Conservation (phyloP, 2,329 filamentous ascomycete species). For the Colletotrichum filicis region DNA sequence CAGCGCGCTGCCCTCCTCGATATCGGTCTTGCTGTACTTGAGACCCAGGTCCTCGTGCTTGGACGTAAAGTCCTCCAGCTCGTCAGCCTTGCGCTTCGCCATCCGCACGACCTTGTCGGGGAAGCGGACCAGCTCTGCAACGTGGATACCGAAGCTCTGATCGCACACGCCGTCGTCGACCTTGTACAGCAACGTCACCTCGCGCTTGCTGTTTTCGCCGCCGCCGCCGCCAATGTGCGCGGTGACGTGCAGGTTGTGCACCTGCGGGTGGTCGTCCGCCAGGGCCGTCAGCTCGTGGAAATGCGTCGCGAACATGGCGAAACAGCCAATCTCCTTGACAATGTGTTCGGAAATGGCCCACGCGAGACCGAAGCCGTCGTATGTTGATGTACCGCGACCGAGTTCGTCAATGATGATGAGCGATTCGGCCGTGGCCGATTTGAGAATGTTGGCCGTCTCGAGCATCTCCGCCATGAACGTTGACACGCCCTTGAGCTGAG, state of each 20-base stretch:
- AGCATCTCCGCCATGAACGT: conserved; percentile 99
- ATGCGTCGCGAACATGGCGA: conserved; percentile 95
- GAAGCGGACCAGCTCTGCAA: conserved; percentile 95
- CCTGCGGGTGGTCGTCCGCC: conserved; percentile 85
- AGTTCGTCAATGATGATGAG: conserved; percentile 99
- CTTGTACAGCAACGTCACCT: conserved; percentile 97
- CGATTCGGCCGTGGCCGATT: conserved; percentile 93
- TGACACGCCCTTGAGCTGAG: conserved; percentile 95
- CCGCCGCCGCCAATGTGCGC: conserved; percentile 80
- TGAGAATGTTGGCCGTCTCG: conserved; percentile 97
- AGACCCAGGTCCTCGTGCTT: conserved; percentile 74
- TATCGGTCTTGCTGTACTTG: conserved; percentile 82
- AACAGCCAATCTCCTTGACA: conserved; percentile 92
- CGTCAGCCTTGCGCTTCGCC: conserved; percentile 99
- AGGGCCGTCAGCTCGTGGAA: conserved; percentile 97
- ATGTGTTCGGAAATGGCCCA: conserved; percentile 99
- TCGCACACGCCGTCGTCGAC: conserved; percentile 96
- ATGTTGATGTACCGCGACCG: conserved; percentile 95
- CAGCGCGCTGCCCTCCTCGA: conserved; percentile 87
- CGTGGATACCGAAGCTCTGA: conserved; percentile 98
- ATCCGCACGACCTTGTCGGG: conserved; percentile 97
- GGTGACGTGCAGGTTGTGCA: conserved; percentile 94
- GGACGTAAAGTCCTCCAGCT: conserved; percentile 93
- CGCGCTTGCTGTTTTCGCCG: conserved; percentile 68
- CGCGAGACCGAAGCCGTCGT: conserved; percentile 97